Evolutionary conservation across 1,284 basidiomycete genomes (phyloP), one percentile per base, ranked within the genome.

Genomic region (Erythrobasidium hasegawianum): DNA sequence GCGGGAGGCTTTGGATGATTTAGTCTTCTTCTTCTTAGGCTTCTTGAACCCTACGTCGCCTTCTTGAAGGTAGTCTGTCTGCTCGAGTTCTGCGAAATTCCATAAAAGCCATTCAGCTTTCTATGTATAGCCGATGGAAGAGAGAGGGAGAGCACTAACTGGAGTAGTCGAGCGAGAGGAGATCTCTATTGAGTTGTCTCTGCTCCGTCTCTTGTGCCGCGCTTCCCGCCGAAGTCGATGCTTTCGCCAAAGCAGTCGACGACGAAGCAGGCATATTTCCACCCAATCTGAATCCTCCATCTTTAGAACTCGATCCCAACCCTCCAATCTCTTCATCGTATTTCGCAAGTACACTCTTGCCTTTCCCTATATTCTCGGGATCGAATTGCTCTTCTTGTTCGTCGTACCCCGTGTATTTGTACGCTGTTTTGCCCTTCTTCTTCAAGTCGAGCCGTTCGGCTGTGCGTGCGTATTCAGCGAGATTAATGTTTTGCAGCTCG

Each of bases 41-140:
- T 94, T 96, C 80, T 94, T 97, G 81, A 97, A 97, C 1, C 90
- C 91, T 18, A 86, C 80, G 69, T 97, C 92, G 1, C 91, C 92
- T 76, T 93, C 90, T 76, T 90, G 85, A 13, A 93, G 77, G 73
- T 98, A 97, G 77, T 97, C 95, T 13, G 84, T 83, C 1, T 85
- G 85, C 70, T 91, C 88, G 56, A 92, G 76, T 71, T 93, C 93
- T 4, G 67, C 27, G 41, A 16, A 16, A n/a, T 7, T 47, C 43
- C 4, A 16, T 8, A 47, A 7, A 47, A 8, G 14, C 16, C 43
- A 47, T 5, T 24, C 16, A 18, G n/a, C 22, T n/a, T 47, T 24
- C 43, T 24, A n/a, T n/a, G n/a, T n/a, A 14, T 16, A 13, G 22
- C 16, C 27, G 49, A 56, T n/a, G n/a, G 9, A 22, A 60, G 10